A percentile compares a stretch with the other conserved stretches of the same genome.
Conservation (phyloP, 2,329 filamentous ascomycete species). For the Nothophoma quercina region DNA sequence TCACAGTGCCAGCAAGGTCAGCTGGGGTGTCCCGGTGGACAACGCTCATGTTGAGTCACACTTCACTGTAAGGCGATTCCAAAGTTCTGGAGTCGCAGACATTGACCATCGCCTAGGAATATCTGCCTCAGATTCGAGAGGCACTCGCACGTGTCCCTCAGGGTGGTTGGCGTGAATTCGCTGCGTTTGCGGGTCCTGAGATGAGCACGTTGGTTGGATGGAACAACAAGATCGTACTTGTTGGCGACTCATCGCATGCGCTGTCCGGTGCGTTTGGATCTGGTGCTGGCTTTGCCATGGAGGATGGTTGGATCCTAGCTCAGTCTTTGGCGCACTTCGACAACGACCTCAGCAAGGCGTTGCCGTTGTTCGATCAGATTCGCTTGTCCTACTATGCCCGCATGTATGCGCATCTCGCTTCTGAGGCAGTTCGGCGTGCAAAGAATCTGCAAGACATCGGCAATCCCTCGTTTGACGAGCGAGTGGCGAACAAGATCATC, state of each 20-base stretch:
- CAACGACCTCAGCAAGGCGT: conserved; percentile 32
- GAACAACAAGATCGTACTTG: conserved; percentile 56
- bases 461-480: conserved; percentile 33
- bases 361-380: conserved; percentile 51
- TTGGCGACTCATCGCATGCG: conserved; percentile 65
- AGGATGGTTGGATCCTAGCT: conserved; percentile 57
- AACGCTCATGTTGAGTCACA: conserved; percentile 50
- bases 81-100: not conserved
- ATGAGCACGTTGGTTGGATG: conserved; percentile 52
- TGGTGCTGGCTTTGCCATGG: conserved; percentile 56
- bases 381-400: conserved; percentile 52
- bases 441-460: conserved; percentile 20
- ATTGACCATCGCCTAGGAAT: conserved; percentile 42
- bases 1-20: conserved; percentile 41
- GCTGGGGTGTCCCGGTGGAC: conserved; percentile 50
- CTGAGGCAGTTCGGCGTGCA: conserved; percentile 17
- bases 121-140: conserved; percentile 52
- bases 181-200: conserved; percentile 58
- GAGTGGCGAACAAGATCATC: conserved; percentile 40
- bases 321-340: conserved; percentile 35
- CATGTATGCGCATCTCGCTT: conserved; percentile 49
- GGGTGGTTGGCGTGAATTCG: conserved; percentile 57
- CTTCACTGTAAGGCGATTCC: conserved; percentile 41
- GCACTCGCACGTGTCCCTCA: conserved; percentile 50
- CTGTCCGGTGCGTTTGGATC: conserved; percentile 58